A percentile compares a stretch with the other conserved stretches of the same genome.
Evolutionary conservation across 2,329 filamentous ascomycete genomes (phyloP).

Genomic region (Aspergillus quadrilineatus): DNA sequence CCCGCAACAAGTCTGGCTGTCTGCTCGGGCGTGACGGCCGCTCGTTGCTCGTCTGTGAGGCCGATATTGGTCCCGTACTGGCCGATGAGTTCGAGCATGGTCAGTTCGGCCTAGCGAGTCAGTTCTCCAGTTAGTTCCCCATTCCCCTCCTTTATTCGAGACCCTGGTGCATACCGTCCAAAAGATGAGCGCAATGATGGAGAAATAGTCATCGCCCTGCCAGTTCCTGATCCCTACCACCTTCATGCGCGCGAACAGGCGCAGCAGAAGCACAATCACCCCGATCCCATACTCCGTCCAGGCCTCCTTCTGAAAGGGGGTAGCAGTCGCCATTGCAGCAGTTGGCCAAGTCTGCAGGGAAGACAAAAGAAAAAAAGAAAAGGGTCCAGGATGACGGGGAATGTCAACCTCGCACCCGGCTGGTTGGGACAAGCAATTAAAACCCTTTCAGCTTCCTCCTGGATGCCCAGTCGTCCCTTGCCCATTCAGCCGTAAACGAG

Average conservation of each 20-base stretch:
- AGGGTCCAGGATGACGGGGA: too few species aligned
- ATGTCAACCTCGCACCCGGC: too few species aligned
- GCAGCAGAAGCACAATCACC: slow-evolving; percentile 37
- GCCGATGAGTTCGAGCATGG: slow-evolving; percentile 26
- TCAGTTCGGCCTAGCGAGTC: slow-evolving; percentile 17
- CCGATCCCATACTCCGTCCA: slow-evolving; percentile 49
- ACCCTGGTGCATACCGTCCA: slow-evolving; percentile 33
- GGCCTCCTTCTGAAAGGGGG: slow-evolving; percentile 46
- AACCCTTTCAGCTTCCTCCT: too few species aligned
- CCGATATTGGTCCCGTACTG: slow-evolving; percentile 40
- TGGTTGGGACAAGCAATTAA: too few species aligned
- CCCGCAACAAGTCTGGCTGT: slow-evolving; percentile 33
- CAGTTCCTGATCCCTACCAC: slow-evolving; percentile 43
- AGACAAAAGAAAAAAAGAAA: too few species aligned
- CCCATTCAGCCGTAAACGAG: too few species aligned
- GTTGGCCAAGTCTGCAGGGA: not conserved
- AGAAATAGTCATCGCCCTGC: slow-evolving; percentile 48
- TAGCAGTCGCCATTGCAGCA: slow-evolving; percentile 18
- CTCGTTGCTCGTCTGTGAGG: slow-evolving; percentile 33
- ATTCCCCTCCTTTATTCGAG: not conserved
- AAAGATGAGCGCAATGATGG: slow-evolving; percentile 37
- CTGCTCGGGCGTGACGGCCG: slow-evolving; percentile 30
- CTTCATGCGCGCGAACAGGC: slow-evolving; percentile 42
- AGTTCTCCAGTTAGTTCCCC: not conserved
- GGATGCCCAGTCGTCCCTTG: too few species aligned